phyloP scores from a whole-genome alignment of 164 flowering plant genomes.

The Brasenia schreberi region DNA sequence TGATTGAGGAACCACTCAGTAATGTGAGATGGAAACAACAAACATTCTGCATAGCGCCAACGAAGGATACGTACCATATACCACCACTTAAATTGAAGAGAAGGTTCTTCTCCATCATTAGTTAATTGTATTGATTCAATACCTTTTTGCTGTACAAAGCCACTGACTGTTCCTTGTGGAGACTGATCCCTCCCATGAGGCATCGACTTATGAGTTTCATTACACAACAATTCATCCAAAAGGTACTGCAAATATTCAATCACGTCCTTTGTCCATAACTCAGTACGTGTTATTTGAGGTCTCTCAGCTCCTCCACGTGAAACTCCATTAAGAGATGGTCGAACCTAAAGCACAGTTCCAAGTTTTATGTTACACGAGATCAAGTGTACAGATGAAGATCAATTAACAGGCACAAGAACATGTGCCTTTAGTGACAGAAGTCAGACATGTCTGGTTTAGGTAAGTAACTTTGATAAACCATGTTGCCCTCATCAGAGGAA shows the following conservation, averaged over 20 bases:
- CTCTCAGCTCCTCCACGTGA: constrained; percentile 64
- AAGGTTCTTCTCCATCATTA: constrained; percentile 56
- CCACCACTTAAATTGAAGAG: constrained; percentile 85
- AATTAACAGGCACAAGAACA: background rate
- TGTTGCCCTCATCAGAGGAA: constrained; percentile 85
- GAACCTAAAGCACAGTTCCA: constrained; percentile 39
- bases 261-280: constrained; percentile 94
- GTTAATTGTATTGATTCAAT: constrained; percentile 24
- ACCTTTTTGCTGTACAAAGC: constrained; percentile 35
- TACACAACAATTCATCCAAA: constrained; percentile 56
- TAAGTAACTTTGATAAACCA: constrained; percentile 97
- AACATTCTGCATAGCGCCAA: constrained; percentile 84
- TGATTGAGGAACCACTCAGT: constrained; percentile 91
- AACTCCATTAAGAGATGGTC: constrained; percentile 40
- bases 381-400: background rate
- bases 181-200: constrained; percentile 49
- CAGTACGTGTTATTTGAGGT: constrained; percentile 58
- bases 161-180: constrained; percentile 40
- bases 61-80: constrained; percentile 84
- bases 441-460: constrained; percentile 31
- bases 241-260: constrained; percentile 75
- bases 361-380: too few species aligned
- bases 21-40: constrained; percentile 66
- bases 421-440: background rate
- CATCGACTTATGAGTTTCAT: constrained; percentile 33